Base-by-base conservation (phyloP, 768 basidiomycete genomes). In the Naganishia vishniacii region DNA sequence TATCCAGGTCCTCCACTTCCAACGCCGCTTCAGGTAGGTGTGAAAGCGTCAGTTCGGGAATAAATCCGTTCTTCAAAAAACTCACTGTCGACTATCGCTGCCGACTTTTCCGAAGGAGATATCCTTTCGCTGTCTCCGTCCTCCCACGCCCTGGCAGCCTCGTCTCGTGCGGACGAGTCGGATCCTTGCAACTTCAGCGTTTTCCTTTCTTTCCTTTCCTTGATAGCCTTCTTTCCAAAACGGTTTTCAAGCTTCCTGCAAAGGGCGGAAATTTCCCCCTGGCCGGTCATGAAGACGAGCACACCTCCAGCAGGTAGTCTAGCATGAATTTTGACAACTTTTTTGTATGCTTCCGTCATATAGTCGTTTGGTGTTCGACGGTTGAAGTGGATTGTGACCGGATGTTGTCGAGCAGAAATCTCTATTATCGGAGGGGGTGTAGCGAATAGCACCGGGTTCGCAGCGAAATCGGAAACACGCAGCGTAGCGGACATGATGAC, bases 401-500 rank as follows among this genome's bases (percentile, higher is more conserved):
- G 90, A 79, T 97, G 86, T 74, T 95, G 93, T 25, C 95, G 88
- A 1, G 89, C 88, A 29, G 87, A 81, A 62, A 98, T 87, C 68
- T 84, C 87, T 76, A 98, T 87, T 48, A 95, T 84, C 0, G 95
- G 95, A n/a, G 95, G 95, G 1, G 90, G 84, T 1, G 81, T 80
- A 0, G 85, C 66, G 78, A 99, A 99, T 1, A 99, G 80, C 0
- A 84, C 83, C 63, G 78, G 83, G 76, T 98, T 98, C 65, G 88
- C 85, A 1, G 88, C 84, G 70, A 99, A 98, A 77, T 98, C 95
- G 66, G 85, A 84, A 49, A 97, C 86, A 26, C 92, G 89, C 6
- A 98, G 83, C 0, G 95, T 98, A 3, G 95, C 95, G 15, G 95
- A 99, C 95, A 99, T 99, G 78, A 99, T 95, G 65, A 98, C 84